Evolutionary conservation across 2,329 filamentous ascomycete genomes (phyloP), one percentile per base, ranked within the genome.

Genomic region (Leptographium procerum): DNA sequence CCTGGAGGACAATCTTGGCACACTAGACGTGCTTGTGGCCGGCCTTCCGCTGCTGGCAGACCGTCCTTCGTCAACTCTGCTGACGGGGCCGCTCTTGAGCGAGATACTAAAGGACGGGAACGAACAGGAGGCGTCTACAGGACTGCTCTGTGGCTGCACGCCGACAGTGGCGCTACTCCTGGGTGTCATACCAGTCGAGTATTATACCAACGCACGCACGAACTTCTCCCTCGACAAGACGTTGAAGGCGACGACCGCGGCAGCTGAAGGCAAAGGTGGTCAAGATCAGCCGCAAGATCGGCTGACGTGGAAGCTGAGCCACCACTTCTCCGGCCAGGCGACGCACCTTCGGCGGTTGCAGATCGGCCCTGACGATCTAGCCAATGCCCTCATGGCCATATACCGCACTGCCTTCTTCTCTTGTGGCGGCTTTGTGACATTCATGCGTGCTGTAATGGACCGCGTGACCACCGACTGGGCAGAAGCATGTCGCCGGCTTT

Each of bases 181-280:
- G 4, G 82, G 80, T 0, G 63, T 85, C 34, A 70, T 66, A 0
- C 75, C 76, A 1, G 67, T 75, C 9, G 76, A 80, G 61, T 77
- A 75, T 63, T 80, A 73, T 73, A 78, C 78, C 2, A 79, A 80
- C 62, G 64, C 74, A 8, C 76, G 73, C 19, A 50, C 67, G 3
- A 65, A 70, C 5, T 74, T 75, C 2, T 69, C 67, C 47, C 68
- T 1, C 71, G 36, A 26, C 45, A 31, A 50, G 19, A 22, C 16
- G 11, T 5, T 33, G 24, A n/a, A 56, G 6, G 1, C 3, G 10
- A 14, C 34, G 22, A 16, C n/a, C 31, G 19, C n/a, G 29, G 3
- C 14, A 19, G 6, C 14, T 26, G 11, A 13, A 26, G 22, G 24
- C 16, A 13, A 28, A 31, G 28, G 45, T 26, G 47, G 14, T 6